These are phyloP conservation scores for Cutaneotrichosporon mucoides DNA, from an alignment of 1,284 basidiomycete species.

Conservation along the genomic window DNA sequence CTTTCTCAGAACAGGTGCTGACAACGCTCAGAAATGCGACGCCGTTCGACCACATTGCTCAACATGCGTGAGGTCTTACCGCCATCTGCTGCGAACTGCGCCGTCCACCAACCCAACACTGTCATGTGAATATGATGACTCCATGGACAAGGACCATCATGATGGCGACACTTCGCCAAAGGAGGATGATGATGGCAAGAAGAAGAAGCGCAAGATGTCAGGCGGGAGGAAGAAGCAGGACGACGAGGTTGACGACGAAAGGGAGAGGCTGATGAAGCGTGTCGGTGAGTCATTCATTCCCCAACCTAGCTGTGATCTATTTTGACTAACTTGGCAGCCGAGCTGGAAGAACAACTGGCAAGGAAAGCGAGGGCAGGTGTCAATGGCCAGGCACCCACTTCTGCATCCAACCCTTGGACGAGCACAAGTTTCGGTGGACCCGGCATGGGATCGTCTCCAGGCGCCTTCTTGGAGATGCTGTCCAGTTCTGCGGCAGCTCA, in stretches of 20 bases:
- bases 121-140: slow-evolving; percentile 45
- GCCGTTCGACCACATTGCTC: slow-evolving; percentile 45
- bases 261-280: slow-evolving; percentile 31
- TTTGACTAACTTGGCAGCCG: slow-evolving; percentile 12
- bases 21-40: slow-evolving; percentile 41
- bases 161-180: slow-evolving; percentile 3
- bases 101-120: slow-evolving; percentile 37
- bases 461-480: slow-evolving; percentile 44
- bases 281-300: slow-evolving; percentile 29
- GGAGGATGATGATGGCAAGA: slow-evolving; percentile 23
- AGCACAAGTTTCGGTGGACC: background rate
- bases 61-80: slow-evolving; percentile 45
- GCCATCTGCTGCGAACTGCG: slow-evolving; percentile 38
- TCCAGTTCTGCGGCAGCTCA: slow-evolving; percentile 14
- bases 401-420: background rate
- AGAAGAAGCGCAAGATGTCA: slow-evolving; percentile 36
- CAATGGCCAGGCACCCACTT: background rate
- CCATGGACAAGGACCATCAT: slow-evolving; percentile 12
- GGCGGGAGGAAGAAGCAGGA: slow-evolving; percentile 26
- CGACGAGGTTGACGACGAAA: slow-evolving; percentile 30
- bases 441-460: slow-evolving; percentile 25
- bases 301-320: too few relatives aligned
- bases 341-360: slow-evolving; percentile 18
- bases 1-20: background rate
- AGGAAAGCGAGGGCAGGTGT: background rate